Evolutionary conservation across 2,329 filamentous ascomycete genomes (phyloP).

Genomic region (Albifimbria verrucaria): DNA sequence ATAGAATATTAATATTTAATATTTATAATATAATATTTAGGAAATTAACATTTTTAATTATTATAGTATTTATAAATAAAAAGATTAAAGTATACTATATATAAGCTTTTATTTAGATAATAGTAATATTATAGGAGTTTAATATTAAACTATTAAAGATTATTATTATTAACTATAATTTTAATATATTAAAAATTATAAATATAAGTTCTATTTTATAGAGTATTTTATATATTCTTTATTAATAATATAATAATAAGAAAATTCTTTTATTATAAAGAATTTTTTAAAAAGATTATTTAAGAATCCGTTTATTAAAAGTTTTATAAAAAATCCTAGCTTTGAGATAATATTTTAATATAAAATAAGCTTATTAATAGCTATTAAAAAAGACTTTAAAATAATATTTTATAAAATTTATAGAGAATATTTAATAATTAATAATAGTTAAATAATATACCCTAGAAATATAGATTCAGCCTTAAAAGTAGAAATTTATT

Average conservation of each 20-base stretch:
- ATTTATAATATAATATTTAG: not conserved
- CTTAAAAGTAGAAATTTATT: not conserved
- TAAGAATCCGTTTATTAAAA: not conserved
- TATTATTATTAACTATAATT: too few relatives aligned
- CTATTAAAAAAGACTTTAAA: not conserved
- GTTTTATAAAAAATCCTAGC: not conserved
- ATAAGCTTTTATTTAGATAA: not conserved
- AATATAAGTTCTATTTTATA: too few relatives aligned
- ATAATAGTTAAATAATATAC: not conserved
- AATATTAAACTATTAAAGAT: not conserved
- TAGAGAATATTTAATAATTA: not conserved
- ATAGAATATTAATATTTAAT: slow-evolving; percentile 1
- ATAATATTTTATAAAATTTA: not conserved
- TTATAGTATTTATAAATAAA: not conserved
- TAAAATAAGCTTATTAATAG: not conserved
- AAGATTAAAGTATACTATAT: not conserved
- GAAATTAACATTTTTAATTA: not conserved
- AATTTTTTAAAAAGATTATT: not conserved
- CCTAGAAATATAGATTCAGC: not conserved
- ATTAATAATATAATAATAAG: not conserved
- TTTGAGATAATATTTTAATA: not conserved
- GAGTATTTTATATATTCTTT: not conserved
- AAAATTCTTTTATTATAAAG: not conserved
- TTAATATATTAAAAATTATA: not conserved
- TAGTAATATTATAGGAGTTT: not conserved